phyloP scores from a whole-genome alignment of 2,329 filamentous ascomycete species.

The Verticillium klebahnii region DNA sequence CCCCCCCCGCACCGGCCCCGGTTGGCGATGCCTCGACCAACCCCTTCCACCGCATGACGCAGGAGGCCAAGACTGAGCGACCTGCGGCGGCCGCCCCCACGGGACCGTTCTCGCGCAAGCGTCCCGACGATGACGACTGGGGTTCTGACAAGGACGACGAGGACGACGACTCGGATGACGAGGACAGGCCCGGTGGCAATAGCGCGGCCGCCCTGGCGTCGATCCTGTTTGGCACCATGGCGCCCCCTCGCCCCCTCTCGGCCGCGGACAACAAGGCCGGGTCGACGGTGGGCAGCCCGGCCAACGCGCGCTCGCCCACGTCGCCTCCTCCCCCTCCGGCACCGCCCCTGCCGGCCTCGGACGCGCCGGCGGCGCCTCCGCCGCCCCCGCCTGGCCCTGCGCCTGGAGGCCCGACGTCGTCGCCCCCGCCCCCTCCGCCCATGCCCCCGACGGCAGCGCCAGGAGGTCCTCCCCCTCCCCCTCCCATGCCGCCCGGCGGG shows the following conservation, averaged over 20 bases:
- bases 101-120: conserved; percentile 48
- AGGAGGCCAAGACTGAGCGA: conserved; percentile 47
- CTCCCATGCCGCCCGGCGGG: conserved; percentile 22
- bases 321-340: conserved; percentile 25
- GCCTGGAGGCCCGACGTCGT: conserved; percentile 7
- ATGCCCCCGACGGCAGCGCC: conserved; percentile 23
- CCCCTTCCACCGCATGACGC: conserved; percentile 85
- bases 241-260: conserved; percentile 80
- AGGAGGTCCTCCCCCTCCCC: conserved; percentile 24
- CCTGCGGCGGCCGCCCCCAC: conserved; percentile 32
- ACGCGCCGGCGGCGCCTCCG: conserved; percentile 20
- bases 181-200: conserved; percentile 73
- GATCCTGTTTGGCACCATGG: conserved; percentile 96
- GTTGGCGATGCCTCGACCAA: conserved; percentile 71
- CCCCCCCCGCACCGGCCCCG: conserved; percentile 29
- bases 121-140: conserved; percentile 70
- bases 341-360: conserved; percentile 15
- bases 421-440: conserved; percentile 29
- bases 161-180: conserved; percentile 63
- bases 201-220: conserved; percentile 90
- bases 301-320: conserved; percentile 31
- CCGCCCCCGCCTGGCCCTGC: conserved; percentile 14
- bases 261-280: conserved; percentile 68
- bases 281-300: conserved; percentile 31
- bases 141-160: conserved; percentile 64